Base-by-base conservation (phyloP, 805 yeast genomes). In the Millerago galiae region DNA sequence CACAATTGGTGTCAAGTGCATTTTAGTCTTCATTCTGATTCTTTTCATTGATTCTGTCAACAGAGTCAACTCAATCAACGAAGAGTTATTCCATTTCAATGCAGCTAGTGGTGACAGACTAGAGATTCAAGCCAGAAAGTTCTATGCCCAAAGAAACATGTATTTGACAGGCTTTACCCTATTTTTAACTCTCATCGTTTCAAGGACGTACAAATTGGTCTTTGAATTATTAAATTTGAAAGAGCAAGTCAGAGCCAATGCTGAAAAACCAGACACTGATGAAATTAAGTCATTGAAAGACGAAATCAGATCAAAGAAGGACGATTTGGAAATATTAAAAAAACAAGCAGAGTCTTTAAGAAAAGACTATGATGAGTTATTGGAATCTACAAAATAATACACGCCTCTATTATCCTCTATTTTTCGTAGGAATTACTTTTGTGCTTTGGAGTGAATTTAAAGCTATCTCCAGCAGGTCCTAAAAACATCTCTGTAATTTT, bases 141-240 rank as follows among this genome's bases (percentile, higher is more conserved):
- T 93, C 65, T 90, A 90, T 59, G 88, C 97, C 16, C 99, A 93
- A 68, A 80, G 99, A 68, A 93, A 93, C 71, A 79, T 89, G 82
- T 93, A 93, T 56, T 72, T 93, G 39, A 88, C 96, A 53, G 99
- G 99, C 1, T 88, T 90, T 66, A 89, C 98, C 2, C 74, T 93
- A 61, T 93, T 93, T 62, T 70, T 93, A 56, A 85, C 96, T 2
- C 71, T 90, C 58, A 83, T 88, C 40, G 79, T 90, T 52, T 80
- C 83, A 57, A 77, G 97, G 66, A 88, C 96, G 2, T 88, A 85
- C 62, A 70, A 78, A 3, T 71, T 89, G 51, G 95, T 87, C 26
- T 81, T 80, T 38, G 93, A 84, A 56, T 70, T 88, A 62, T 63
- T 83, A 39, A 66, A 67, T 45, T 74, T 79, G 55, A 83, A 79